Evolutionary conservation across 2,329 filamentous ascomycete genomes (phyloP).

Genomic region (Nigrograna mackinnonii): DNA sequence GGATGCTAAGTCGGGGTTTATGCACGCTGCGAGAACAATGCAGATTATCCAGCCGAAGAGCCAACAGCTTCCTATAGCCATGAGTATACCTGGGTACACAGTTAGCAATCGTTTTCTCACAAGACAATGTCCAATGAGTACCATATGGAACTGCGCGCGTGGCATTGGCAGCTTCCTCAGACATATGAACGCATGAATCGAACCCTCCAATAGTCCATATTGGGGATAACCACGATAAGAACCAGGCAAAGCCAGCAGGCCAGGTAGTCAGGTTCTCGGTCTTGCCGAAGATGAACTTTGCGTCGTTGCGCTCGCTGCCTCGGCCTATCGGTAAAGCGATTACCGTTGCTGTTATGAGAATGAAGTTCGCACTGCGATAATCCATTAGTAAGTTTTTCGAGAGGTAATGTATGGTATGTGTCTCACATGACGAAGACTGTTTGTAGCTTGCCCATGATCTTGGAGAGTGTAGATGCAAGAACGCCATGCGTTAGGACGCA

Average conservation of each 20-base stretch:
- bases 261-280: conserved; percentile 62
- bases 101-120: no score
- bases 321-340: conserved; percentile 41
- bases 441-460: conserved; percentile 63
- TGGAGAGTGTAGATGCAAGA: conserved; percentile 56
- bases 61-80: conserved; percentile 58
- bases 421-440: conserved; percentile 59
- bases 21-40: conserved; percentile 62
- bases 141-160: conserved; percentile 62
- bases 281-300: conserved; percentile 58
- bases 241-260: conserved; percentile 55
- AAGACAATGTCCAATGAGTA: no score
- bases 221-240: conserved; percentile 63
- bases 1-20: conserved; percentile 55
- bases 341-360: conserved; percentile 59
- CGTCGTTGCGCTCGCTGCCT: conserved; percentile 21
- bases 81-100: conserved; percentile 1
- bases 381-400: no score
- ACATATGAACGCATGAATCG: conserved; percentile 51
- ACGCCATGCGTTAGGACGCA: conserved; percentile 59
- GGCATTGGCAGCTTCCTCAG: conserved; percentile 64
- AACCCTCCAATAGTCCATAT: conserved; percentile 60
- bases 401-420: no score
- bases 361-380: conserved; percentile 59
- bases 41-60: conserved; percentile 61